phyloP scores from a whole-genome alignment of 108 stramenopile species.

The Seminavis robusta region DNA sequence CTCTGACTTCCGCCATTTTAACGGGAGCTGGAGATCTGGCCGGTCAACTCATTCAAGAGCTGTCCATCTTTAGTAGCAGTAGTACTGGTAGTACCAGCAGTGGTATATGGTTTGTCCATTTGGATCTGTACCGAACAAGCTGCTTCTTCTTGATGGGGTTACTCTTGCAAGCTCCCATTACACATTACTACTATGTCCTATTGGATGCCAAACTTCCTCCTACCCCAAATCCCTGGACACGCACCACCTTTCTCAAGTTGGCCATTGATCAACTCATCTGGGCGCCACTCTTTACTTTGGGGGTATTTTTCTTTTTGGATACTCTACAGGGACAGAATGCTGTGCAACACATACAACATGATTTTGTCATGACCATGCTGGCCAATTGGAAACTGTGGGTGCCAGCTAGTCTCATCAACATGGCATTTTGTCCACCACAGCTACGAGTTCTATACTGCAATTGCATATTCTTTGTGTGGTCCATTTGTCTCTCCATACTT shows the following conservation, averaged over 20 bases:
- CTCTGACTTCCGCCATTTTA: no score
- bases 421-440: constrained; percentile 33
- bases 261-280: constrained; percentile 35
- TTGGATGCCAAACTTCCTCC: constrained; percentile 35
- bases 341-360: constrained; percentile 14
- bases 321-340: constrained; percentile 15
- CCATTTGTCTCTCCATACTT: constrained; percentile 30
- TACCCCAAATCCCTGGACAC: constrained; percentile 27
- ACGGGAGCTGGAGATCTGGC: no score
- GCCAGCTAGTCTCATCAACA: constrained; percentile 28
- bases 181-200: constrained; percentile 37
- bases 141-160: no score
- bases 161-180: constrained; percentile 31
- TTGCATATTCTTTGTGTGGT: constrained; percentile 40
- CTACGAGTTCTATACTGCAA: constrained; percentile 37
- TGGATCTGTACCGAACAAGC: no score
- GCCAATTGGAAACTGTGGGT: constrained; percentile 53
- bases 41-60: no score
- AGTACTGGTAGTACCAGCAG: no score
- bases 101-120: no score
- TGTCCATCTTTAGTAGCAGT: no score
- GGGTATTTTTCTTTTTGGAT: constrained; percentile 23
- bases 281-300: constrained; percentile 24
- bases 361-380: constrained; percentile 17
- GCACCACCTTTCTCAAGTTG: constrained; percentile 27